phyloP scores from a whole-genome alignment of 2,329 filamentous ascomycete genomes.

The Alternaria panax region DNA sequence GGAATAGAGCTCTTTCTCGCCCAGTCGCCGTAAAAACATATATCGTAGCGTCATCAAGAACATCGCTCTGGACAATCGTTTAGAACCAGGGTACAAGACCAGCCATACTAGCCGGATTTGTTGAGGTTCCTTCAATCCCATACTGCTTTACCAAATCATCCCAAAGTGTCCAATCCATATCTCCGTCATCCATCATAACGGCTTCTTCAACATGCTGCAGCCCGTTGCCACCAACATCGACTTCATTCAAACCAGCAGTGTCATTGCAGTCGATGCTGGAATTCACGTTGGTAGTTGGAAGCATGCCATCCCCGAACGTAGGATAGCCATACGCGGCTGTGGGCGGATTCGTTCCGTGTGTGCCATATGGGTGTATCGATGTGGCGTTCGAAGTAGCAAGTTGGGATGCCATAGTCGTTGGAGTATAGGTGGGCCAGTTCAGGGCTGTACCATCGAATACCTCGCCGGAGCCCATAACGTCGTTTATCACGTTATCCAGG shows the following conservation, averaged over 20 bases:
- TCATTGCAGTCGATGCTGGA: conserved; percentile 22
- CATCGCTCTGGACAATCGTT: not conserved
- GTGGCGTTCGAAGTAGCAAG: not conserved
- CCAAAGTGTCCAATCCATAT: conserved; percentile 59
- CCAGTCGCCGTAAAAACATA: not conserved
- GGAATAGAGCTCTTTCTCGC: not conserved
- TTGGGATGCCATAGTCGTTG: not conserved
- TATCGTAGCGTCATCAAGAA: not conserved
- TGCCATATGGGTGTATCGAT: not conserved
- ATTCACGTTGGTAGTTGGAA: conserved; percentile 34
- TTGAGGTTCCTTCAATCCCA: conserved; percentile 49
- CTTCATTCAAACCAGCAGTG: conserved; percentile 8
- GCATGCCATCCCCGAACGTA: conserved; percentile 20
- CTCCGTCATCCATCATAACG: conserved; percentile 47
- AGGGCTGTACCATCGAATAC: conserved; percentile 10
- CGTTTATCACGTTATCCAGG: conserved; percentile 37
- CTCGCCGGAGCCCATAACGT: conserved; percentile 32
- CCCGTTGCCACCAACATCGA: not conserved
- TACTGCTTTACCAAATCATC: conserved; percentile 58
- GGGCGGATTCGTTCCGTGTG: conserved; percentile 5
- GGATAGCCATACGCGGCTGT: conserved; percentile 22
- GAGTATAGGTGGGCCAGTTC: conserved; percentile 8
- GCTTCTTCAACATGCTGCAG: conserved; percentile 18
- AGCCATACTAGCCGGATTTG: conserved; percentile 15
- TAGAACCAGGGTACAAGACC: conserved; percentile 41